Base-by-base conservation (phyloP, 2,329 filamentous ascomycete species). In the Balansia obtecta region DNA sequence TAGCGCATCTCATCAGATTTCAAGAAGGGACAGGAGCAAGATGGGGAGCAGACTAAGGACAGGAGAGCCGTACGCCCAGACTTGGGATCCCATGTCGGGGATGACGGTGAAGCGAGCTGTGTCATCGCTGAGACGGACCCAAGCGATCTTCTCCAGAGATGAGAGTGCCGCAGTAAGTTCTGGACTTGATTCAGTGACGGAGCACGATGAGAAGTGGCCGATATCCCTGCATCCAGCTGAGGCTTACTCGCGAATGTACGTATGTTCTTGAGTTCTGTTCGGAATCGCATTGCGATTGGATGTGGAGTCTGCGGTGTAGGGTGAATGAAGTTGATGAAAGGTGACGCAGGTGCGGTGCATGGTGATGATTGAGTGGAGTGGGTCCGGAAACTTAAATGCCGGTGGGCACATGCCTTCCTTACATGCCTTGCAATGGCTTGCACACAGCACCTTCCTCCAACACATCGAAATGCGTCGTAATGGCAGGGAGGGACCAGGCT, bases 21-120 rank as follows among this genome's bases (percentile, higher is more conserved):
- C 20, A 18, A 33, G 20, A 16, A 34, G 18, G n/a, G n/a, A 38
- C 33, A 42, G 3, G 13, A 18, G 13, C 4, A 33, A 15, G 20
- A 43, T 27, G 4, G 15, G 37, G 43, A 45, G 30, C 18, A 12
- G 30, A 22, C 11, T 20, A 49, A 52, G 40, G 41, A 58, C 54
- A 43, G 81, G 81, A 18, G 38, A 5, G n/a, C 30, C 83, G 63
- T 75, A 90, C 75, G 89, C 88, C 93, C 93, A 98, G 50, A 97
- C 91, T 74, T 97, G 91, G 9, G 88, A 94, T 53, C 93, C 91
- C 61, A 87, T 85, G 64, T 96, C 89, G 1, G 93, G 90, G 54
- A 97, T 91, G 61, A 97, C 87, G 53, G 93, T 97, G 70, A 98
- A 95, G 58, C 90, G 89, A 51, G 91, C 83, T 50, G 84, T 83